Evolutionary conservation across 495 filamentous ascomycete species (phyloP), one percentile per base, ranked within the genome.

Genomic region (Neurospora sp.): DNA sequence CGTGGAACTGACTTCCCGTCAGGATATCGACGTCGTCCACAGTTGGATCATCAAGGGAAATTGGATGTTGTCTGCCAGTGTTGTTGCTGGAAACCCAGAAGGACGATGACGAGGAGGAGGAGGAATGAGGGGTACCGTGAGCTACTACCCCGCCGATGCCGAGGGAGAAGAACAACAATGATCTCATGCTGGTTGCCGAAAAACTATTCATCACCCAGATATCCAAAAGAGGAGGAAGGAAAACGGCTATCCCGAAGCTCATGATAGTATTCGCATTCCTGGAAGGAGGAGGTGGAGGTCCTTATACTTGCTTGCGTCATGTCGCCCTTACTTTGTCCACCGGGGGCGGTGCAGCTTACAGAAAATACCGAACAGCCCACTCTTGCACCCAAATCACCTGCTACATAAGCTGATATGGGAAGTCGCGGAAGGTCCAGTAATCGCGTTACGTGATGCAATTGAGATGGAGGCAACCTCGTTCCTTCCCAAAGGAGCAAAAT

Each of bases 1-100:
- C 91, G 39, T 42, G 69, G 46, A 72, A 72, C 23, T 72, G 71
- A 18, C 42, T 66, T 27, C 46, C 71, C 31, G 71, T 72, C 27
- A 72, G 11, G 27, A 72, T 39, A 12, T 72, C 71, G 3, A 72
- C 18, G 10, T 69, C 31, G 16, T 39, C 42, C 1, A 35, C 54
- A 37, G 0, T 35, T 66, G 54, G 27, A 38, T 72, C 35, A 12
- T 31, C 46, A 12, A 69, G 42, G 10, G 44, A 69, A 6, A 39
- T 40, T n/a, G 35, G 44, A 9, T 72, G 46, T n/a, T 66, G 44
- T 37, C 54, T 62, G 31, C 31, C 31, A 35, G 31, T 35, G 54
- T 66, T 35, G 54, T 62, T 66, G 54, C 54, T 66, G 27, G 27
- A 31, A 31, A 62, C 54, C 54, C 54, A 62, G 23, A 31, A 62